Evolutionary conservation across 257 asterid species (phyloP).

Genomic region (Primulina eburnea): DNA sequence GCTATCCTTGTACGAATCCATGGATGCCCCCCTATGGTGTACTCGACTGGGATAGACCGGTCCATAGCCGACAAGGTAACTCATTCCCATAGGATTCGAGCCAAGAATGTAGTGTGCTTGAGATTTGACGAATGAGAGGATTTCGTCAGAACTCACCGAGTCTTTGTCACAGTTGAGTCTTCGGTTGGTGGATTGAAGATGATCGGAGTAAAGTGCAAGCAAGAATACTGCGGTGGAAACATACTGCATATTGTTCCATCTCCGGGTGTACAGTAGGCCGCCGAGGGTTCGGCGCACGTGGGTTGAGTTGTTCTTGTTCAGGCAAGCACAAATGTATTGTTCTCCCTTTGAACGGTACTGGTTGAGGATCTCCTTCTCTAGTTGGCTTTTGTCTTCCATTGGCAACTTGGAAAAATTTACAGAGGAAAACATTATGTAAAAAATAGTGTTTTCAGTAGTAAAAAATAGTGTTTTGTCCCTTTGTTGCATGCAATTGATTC

Average conservation of each 20-base stretch:
- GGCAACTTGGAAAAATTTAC: conserved; percentile 37
- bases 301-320: conserved; percentile 50
- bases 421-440: background rate
- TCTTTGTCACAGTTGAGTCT: conserved; percentile 37
- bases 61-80: conserved; percentile 82
- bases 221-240: conserved; percentile 45
- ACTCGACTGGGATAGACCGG: conserved; percentile 43
- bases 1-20: conserved; percentile 35
- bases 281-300: conserved; percentile 54
- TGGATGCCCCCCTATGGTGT: conserved; percentile 76
- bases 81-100: conserved; percentile 52
- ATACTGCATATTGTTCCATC: conserved; percentile 82
- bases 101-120: conserved; percentile 70
- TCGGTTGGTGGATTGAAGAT: conserved; percentile 38
- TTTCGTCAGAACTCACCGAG: conserved; percentile 25
- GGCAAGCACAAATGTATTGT: conserved; percentile 57
- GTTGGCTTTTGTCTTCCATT: conserved; percentile 31
- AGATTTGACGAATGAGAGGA: conserved; percentile 43
- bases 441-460: too few species aligned
- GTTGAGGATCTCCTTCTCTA: conserved; percentile 32
- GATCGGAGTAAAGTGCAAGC: conserved; percentile 53
- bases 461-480: too few species aligned
- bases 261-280: conserved; percentile 57
- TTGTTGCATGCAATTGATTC: too few species aligned
- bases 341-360: conserved; percentile 61